phyloP scores from a whole-genome alignment of 202 grass and related monocot genomes.

The Elaeis oleifera region DNA sequence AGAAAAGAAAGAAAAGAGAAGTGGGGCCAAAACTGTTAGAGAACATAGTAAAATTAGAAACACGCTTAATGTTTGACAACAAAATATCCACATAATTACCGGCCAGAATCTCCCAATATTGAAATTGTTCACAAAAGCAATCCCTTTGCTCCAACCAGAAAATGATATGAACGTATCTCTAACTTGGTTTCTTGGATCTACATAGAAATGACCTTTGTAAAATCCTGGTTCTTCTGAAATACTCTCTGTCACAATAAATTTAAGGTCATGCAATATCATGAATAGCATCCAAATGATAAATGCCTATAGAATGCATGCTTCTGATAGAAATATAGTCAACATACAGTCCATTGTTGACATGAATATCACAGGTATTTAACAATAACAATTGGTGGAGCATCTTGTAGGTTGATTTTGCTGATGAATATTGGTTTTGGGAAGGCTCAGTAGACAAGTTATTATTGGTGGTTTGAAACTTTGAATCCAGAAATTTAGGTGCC shows the following conservation, averaged over 20 bases:
- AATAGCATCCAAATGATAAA: no score
- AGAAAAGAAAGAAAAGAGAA: slow-evolving; percentile 14
- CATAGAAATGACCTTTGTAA: slow-evolving; percentile 65
- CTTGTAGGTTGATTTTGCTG: no score
- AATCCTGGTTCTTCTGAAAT: slow-evolving; percentile 51
- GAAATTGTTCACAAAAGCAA: slow-evolving; percentile 93
- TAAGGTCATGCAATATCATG: no score
- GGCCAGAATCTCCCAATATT: slow-evolving; percentile 98
- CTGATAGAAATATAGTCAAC: no score
- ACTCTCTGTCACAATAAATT: slow-evolving; percentile 24
- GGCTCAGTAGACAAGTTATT: no score
- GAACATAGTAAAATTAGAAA: slow-evolving; percentile 7
- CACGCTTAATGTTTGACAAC: not conserved
- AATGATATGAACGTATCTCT: slow-evolving; percentile 98
- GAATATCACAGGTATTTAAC: no score
- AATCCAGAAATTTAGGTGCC: no score
- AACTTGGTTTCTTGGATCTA: slow-evolving; percentile 31
- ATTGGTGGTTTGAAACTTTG: no score
- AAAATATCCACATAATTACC: slow-evolving; percentile 36
- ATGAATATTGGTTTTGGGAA: no score
- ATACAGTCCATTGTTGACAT: no score
- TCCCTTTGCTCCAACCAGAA: slow-evolving; percentile 88
- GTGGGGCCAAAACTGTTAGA: not conserved
- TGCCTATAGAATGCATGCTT: no score
- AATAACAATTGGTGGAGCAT: no score